These are phyloP conservation scores for Brettanomyces nanus DNA, from an alignment of 805 yeast species.

Conservation along the genomic window DNA sequence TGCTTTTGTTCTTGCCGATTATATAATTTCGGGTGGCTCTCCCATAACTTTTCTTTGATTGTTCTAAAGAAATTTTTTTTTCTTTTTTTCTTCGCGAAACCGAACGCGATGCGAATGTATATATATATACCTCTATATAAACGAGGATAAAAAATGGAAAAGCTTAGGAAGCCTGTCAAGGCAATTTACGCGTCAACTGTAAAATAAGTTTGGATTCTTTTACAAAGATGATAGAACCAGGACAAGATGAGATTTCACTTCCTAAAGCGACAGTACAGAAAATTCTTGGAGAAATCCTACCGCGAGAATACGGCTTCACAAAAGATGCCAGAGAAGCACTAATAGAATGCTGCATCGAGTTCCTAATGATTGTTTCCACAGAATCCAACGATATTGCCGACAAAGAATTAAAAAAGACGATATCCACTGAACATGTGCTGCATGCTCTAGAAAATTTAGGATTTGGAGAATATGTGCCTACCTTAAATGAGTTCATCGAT, in stretches of 20 bases:
- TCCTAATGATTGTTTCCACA: conserved; percentile 88
- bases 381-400: conserved; percentile 96
- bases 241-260: conserved; percentile 28
- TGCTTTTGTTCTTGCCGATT: too few relatives aligned
- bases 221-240: conserved; percentile 6
- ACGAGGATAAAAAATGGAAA: too few relatives aligned
- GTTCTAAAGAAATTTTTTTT: not conserved
- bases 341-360: conserved; percentile 93
- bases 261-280: conserved; percentile 88
- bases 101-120: too few relatives aligned
- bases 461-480: conserved; percentile 74
- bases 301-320: conserved; percentile 79
- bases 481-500: conserved; percentile 66
- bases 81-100: not conserved
- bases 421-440: conserved; percentile 92
- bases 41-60: not conserved
- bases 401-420: conserved; percentile 90
- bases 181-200: too few relatives aligned
- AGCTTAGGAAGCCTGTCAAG: too few relatives aligned
- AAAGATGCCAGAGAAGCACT: conserved; percentile 93
- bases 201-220: not conserved
- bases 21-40: too few relatives aligned
- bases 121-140: too few relatives aligned
- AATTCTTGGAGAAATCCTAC: conserved; percentile 82
- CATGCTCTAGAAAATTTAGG: conserved; percentile 85